These are phyloP conservation scores for Sphagnurus paluster DNA, from an alignment of 1,284 basidiomycete genomes.

Conservation along the genomic window DNA sequence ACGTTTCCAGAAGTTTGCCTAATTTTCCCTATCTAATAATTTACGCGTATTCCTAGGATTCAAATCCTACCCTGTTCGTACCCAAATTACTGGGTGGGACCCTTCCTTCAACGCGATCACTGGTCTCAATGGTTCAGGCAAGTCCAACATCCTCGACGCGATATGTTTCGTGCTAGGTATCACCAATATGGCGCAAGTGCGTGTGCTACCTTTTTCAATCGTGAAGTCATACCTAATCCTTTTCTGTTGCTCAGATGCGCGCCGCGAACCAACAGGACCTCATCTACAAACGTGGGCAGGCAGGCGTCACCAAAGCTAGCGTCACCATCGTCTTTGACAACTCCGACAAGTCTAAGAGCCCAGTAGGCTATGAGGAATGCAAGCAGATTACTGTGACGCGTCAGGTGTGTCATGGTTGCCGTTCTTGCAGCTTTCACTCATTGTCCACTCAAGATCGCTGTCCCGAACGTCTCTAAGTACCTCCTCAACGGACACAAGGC, in stretches of 20 bases:
- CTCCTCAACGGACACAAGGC: constrained; percentile 97
- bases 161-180: constrained; percentile 98
- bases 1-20: constrained; percentile 7
- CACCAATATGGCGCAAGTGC: constrained; percentile 86
- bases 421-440: constrained; percentile 15
- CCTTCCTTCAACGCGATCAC: constrained; percentile 98
- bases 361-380: constrained; percentile 81
- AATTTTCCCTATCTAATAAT: neutral
- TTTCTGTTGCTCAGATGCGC: constrained; percentile 69
- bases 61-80: constrained; percentile 96
- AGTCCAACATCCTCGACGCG: constrained; percentile 97
- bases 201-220: constrained; percentile 20
- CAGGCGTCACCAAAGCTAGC: constrained; percentile 95
- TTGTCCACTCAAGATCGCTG: constrained; percentile 64
- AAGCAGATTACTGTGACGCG: constrained; percentile 96
- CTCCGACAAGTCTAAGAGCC: constrained; percentile 87
- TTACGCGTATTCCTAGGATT: constrained; percentile 57
- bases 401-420: constrained; percentile 61
- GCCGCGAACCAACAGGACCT: constrained; percentile 96
- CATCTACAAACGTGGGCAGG: constrained; percentile 97
- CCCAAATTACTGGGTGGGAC: constrained; percentile 94
- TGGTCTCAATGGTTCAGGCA: constrained; percentile 91
- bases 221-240: constrained; percentile 2
- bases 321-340: constrained; percentile 99
- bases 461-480: constrained; percentile 96